Evolutionary conservation across 176 grass and related monocot genomes (phyloP).

Genomic region (Carex parvula): DNA sequence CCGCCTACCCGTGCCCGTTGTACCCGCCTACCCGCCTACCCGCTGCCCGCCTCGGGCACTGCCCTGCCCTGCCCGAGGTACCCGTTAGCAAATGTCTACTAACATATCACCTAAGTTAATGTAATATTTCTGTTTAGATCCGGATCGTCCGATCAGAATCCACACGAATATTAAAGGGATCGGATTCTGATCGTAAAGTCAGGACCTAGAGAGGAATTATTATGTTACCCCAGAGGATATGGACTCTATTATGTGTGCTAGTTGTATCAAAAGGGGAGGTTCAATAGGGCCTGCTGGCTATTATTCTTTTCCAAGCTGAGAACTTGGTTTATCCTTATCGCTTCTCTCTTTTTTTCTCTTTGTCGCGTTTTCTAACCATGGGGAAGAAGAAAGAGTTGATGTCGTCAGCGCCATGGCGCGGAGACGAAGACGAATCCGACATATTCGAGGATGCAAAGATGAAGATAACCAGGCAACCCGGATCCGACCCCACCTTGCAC

Average conservation of each 20-base stretch:
- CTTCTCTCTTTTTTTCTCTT: neutral
- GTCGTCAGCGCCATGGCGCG: slow-evolving; percentile 45
- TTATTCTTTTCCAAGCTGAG: neutral
- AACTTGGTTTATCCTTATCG: neutral
- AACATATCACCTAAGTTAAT: too few species aligned
- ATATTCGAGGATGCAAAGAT: slow-evolving; percentile 26
- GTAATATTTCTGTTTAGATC: too few species aligned
- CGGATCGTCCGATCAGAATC: too few species aligned
- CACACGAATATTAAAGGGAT: too few species aligned
- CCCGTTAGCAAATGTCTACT: too few species aligned
- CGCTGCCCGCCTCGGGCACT: too few species aligned
- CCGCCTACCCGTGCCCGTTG: too few species aligned
- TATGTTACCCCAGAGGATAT: too few species aligned
- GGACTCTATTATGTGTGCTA: neutral
- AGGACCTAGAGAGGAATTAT: too few species aligned
- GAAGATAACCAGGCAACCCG: slow-evolving; percentile 21
- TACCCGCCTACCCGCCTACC: too few species aligned
- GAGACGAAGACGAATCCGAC: slow-evolving; percentile 13
- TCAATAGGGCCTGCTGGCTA: neutral
- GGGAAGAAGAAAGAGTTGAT: slow-evolving; percentile 45
- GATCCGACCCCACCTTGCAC: slow-evolving; percentile 21
- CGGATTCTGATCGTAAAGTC: too few species aligned
- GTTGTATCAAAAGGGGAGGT: neutral
- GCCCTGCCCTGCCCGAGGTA: too few species aligned
- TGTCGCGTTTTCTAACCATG: neutral